Evolutionary conservation across 306 rosid species (phyloP).

Genomic region (Elaeagnus macrophylla): DNA sequence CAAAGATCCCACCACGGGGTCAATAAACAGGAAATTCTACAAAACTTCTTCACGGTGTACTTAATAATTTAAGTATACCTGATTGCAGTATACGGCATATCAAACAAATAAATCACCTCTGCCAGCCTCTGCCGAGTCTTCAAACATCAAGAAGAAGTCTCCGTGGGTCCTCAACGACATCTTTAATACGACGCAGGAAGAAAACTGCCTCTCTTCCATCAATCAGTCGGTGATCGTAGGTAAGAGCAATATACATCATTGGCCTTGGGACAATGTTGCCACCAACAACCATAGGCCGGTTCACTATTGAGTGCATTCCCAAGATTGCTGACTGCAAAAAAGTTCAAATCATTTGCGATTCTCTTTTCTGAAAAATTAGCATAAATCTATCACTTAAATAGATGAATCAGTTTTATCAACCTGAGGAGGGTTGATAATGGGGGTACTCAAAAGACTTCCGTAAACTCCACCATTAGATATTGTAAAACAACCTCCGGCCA

Average conservation of each 20-base stretch:
- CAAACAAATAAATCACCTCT: constrained; percentile 8
- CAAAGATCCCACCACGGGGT: constrained; percentile 21
- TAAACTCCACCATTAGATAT: constrained; percentile 85
- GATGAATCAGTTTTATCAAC: constrained; percentile 16
- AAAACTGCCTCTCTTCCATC: constrained; percentile 92
- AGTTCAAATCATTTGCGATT: background rate
- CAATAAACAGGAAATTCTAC: constrained; percentile 9
- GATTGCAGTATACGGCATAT: constrained; percentile 1
- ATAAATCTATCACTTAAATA: background rate
- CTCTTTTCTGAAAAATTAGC: background rate
- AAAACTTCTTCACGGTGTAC: constrained; percentile 22
- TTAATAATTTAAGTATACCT: constrained; percentile 11
- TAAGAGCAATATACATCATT: constrained; percentile 69
- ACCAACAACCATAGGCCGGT: constrained; percentile 62
- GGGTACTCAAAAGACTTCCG: constrained; percentile 80
- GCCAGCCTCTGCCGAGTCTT: constrained; percentile 10
- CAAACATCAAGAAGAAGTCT: constrained; percentile 71
- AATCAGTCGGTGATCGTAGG: constrained; percentile 75
- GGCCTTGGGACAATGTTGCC: constrained; percentile 64
- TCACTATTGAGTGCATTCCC: constrained; percentile 86
- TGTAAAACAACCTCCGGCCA: constrained; percentile 84
- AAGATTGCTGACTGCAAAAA: constrained; percentile 66
- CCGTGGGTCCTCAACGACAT: constrained; percentile 64
- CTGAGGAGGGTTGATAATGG: constrained; percentile 87
- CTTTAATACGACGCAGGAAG: constrained; percentile 75